These are phyloP conservation scores for Clonostachys solani DNA, from an alignment of 2,329 filamentous ascomycete species.

Conservation along the genomic window DNA sequence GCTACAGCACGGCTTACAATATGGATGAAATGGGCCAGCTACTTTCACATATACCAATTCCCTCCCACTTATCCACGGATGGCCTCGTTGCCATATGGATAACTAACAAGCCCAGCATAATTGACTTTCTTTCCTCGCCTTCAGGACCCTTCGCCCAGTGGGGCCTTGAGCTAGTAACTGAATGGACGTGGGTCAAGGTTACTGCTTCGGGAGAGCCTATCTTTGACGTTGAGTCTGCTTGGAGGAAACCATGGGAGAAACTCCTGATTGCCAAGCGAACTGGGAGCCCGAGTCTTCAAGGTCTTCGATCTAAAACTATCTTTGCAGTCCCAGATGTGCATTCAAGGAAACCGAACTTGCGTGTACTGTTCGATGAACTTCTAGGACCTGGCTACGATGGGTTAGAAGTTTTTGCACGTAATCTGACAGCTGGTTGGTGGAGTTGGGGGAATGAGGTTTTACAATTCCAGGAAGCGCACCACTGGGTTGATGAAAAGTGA, in stretches of 20 bases:
- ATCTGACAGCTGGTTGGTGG: constrained; percentile 73
- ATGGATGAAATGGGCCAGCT: constrained; percentile 42
- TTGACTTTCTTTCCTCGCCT: constrained; percentile 46
- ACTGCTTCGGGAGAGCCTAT: constrained; percentile 62
- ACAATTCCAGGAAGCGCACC: constrained; percentile 58
- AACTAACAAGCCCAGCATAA: constrained; percentile 64
- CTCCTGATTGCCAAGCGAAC: constrained; percentile 55
- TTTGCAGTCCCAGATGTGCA: constrained; percentile 71
- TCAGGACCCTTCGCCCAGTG: constrained; percentile 60
- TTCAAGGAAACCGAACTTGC: constrained; percentile 73
- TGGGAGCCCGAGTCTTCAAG: constrained; percentile 15
- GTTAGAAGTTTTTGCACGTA: constrained; percentile 74
- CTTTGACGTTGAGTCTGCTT: constrained; percentile 51
- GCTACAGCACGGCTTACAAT: constrained; percentile 42
- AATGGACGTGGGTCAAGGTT: constrained; percentile 79
- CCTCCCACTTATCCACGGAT: constrained; percentile 42
- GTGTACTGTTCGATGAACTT: constrained; percentile 52
- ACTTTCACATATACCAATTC: constrained; percentile 51
- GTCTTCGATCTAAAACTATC: constrained; percentile 46
- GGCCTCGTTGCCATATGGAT: constrained; percentile 71
- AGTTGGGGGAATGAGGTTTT: constrained; percentile 73
- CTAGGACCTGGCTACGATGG: constrained; percentile 47
- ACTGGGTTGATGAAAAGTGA: constrained; percentile 33
- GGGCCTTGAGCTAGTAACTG: constrained; percentile 60
- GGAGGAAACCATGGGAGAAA: constrained; percentile 75